A percentile compares a stretch with the other conserved stretches of the same genome.
Conservation (phyloP, 768 basidiomycete species). For the Lactarius hengduanensis region DNA sequence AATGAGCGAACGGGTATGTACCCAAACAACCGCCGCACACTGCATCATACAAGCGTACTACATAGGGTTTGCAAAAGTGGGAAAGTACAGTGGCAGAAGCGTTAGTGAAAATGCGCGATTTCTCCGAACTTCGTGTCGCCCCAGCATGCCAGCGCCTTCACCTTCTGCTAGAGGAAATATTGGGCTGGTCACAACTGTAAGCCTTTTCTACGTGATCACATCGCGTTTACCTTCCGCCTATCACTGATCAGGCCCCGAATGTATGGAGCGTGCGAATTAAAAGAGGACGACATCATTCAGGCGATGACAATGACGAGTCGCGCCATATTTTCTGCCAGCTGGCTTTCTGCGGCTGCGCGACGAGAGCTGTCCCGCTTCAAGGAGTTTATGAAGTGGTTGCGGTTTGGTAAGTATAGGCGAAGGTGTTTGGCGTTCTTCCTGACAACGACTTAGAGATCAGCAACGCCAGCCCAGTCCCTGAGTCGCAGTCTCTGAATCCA, state of each 20-base stretch:
- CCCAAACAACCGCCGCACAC: neutral
- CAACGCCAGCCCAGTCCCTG: conserved; percentile 52
- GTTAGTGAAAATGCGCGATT: conserved; percentile 69
- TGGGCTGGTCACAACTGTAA: conserved; percentile 76
- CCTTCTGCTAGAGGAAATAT: conserved; percentile 72
- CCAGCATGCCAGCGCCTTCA: conserved; percentile 77
- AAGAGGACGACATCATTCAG: conserved; percentile 47
- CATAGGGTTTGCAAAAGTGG: conserved; percentile 79
- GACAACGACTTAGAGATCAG: conserved; percentile 42
- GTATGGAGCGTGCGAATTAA: conserved; percentile 55
- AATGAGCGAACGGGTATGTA: conserved; percentile 74
- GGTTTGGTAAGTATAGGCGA: conserved; percentile 54
- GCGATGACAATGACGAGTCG: conserved; percentile 54
- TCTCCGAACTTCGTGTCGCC: conserved; percentile 63
- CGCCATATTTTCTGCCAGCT: conserved; percentile 62
- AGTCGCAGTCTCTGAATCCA: conserved; percentile 44
- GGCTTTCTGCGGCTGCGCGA: conserved; percentile 66
- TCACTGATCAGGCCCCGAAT: conserved; percentile 47
- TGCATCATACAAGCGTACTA: conserved; percentile 19
- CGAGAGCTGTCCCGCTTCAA: conserved; percentile 70
- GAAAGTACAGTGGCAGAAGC: conserved; percentile 71
- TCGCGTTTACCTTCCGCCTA: conserved; percentile 18
- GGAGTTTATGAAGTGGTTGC: conserved; percentile 77
- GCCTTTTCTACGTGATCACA: conserved; percentile 32
- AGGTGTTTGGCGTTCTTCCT: conserved; percentile 1